Percentiles rank a stretch among this genome's conserved stretches.
phyloP scores from a whole-genome alignment of 2,329 filamentous ascomycete genomes.

The Talaromyces sp. region DNA sequence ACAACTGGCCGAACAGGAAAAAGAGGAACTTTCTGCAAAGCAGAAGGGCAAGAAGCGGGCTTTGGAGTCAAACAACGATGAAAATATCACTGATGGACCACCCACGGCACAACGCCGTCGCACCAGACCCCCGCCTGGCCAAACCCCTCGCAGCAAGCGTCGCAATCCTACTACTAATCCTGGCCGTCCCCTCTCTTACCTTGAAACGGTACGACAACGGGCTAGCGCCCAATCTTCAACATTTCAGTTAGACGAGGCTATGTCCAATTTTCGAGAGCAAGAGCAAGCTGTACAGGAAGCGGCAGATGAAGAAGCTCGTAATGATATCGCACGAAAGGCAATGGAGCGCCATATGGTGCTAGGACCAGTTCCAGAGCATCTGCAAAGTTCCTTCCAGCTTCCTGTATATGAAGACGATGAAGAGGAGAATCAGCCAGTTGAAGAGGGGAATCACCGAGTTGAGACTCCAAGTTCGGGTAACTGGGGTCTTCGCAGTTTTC shows the following conservation, averaged over 20 bases:
- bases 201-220: constrained; percentile 3
- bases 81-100: constrained; percentile 10
- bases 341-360: constrained; percentile 17
- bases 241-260: constrained; percentile 14
- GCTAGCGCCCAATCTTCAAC: neutral
- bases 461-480: constrained; percentile 13
- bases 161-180: constrained; percentile 6
- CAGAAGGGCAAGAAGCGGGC: constrained; percentile 17
- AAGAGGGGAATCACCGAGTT: neutral
- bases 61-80: constrained; percentile 8
- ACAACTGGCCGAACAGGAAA: neutral
- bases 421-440: neutral
- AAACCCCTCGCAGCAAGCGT: constrained; percentile 9
- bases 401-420: neutral
- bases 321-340: constrained; percentile 9
- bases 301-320: constrained; percentile 7
- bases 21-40: constrained; percentile 2
- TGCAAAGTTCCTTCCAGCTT: constrained; percentile 7
- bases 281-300: constrained; percentile 10
- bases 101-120: constrained; percentile 14
- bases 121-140: neutral
- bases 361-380: constrained; percentile 13
- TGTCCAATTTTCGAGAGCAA: constrained; percentile 10
- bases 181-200: neutral
- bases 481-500: constrained; percentile 17